phyloP scores from a whole-genome alignment of 176 grass and related monocot species.

The Tillandsia leiboldiana region DNA sequence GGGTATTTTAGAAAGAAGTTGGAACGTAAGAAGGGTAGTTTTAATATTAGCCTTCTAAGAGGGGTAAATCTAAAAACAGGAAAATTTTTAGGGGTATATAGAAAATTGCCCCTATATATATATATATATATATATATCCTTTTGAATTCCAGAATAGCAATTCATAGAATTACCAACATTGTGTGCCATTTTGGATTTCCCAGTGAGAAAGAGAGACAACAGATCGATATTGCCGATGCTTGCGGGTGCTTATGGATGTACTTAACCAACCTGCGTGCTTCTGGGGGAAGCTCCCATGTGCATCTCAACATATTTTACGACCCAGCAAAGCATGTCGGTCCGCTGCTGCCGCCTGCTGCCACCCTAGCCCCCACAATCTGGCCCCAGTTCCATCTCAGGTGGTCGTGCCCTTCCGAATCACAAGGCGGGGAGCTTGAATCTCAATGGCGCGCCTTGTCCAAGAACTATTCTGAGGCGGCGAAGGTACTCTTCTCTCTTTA shows the following conservation, averaged over 20 bases:
- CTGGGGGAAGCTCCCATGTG: constrained; percentile 62
- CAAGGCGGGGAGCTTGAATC: constrained; percentile 72
- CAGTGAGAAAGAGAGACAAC: constrained; percentile 93
- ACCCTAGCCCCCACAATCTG: constrained; percentile 87
- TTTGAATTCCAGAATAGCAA: not conserved
- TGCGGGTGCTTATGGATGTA: constrained; percentile 80
- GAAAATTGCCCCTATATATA: too few species aligned
- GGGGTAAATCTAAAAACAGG: too few species aligned
- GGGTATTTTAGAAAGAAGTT: too few species aligned
- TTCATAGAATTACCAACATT: not conserved
- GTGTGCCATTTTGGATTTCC: constrained; percentile 21
- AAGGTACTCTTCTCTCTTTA: constrained; percentile 36
- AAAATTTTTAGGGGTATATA: too few species aligned
- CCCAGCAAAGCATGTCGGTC: constrained; percentile 26
- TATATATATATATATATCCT: constrained; percentile 13
- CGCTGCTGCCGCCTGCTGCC: constrained; percentile 76
- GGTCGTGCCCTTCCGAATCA: constrained; percentile 73
- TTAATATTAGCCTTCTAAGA: too few species aligned
- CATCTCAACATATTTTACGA: constrained; percentile 91
- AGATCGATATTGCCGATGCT: constrained; percentile 38
- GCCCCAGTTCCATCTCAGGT: constrained; percentile 94
- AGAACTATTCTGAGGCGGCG: constrained; percentile 37
- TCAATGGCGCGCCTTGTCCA: constrained; percentile 56
- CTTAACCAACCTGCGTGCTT: constrained; percentile 46
- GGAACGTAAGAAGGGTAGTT: too few species aligned